Conservation (phyloP, 1,284 basidiomycete species). For the Stereum hirsutum region DNA sequence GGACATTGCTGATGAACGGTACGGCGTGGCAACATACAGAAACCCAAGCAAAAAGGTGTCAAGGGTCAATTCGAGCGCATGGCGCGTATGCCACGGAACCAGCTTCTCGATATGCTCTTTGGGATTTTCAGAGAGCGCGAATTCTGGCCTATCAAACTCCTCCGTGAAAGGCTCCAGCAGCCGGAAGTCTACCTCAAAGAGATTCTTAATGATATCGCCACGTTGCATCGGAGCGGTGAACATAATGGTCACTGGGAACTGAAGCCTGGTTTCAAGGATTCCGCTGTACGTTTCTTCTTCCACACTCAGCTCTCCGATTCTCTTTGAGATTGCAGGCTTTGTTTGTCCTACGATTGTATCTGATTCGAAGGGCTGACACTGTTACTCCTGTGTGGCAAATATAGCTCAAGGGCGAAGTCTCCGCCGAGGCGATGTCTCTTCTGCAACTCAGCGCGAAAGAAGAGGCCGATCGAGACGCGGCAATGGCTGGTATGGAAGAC, state of each 20-base stretch:
- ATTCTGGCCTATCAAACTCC: conserved; percentile 76
- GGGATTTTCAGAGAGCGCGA: conserved; percentile 69
- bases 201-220: conserved; percentile 75
- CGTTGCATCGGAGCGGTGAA: conserved; percentile 75
- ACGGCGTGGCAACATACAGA: conserved; percentile 25
- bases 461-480: conserved; percentile 20
- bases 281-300: conserved; percentile 40
- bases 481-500: conserved; percentile 24
- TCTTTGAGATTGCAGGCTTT: neutral
- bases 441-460: conserved; percentile 15
- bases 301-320: neutral
- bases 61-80: conserved; percentile 80
- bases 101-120: conserved; percentile 85
- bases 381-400: conserved; percentile 3
- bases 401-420: conserved; percentile 50
- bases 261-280: conserved; percentile 53
- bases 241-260: conserved; percentile 64
- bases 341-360: neutral
- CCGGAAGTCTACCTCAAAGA: conserved; percentile 90
- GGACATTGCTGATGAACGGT: neutral
- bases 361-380: neutral
- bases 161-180: conserved; percentile 81
- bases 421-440: conserved; percentile 25
- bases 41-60: conserved; percentile 49
- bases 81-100: conserved; percentile 84